Evolutionary conservation across 2,329 filamentous ascomycete genomes (phyloP).

Genomic region (Neonectria sp.): DNA sequence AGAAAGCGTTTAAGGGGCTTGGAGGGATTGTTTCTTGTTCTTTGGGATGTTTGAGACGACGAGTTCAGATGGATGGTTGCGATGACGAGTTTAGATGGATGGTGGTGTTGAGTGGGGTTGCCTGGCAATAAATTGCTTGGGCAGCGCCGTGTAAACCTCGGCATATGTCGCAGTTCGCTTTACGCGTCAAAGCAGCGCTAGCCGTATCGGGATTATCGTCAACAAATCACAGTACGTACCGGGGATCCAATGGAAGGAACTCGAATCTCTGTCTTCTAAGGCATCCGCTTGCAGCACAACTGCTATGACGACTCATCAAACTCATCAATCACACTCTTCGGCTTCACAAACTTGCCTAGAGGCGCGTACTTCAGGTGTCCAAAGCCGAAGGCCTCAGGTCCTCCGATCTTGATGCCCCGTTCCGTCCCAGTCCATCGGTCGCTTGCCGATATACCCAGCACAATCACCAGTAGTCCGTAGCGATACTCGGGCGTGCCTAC

Average conservation of each 20-base stretch:
- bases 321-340: constrained; percentile 68
- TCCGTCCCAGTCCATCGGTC: constrained; percentile 62
- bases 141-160: not conserved
- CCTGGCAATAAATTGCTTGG: not conserved
- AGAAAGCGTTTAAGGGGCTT: not conserved
- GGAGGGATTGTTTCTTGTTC: not conserved
- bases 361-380: constrained; percentile 63
- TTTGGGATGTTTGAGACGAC: not conserved
- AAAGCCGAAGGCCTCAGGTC: constrained; percentile 64
- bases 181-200: not conserved
- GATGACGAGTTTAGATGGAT: constrained; percentile 5
- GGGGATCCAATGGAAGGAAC: not conserved
- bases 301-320: constrained; percentile 46
- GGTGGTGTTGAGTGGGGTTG: not conserved
- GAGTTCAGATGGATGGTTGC: not conserved
- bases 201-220: not conserved
- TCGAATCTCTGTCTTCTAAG: not conserved
- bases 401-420: constrained; percentile 65
- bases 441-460: constrained; percentile 62
- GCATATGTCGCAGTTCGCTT: not conserved
- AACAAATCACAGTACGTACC: not conserved
- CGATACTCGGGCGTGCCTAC: constrained; percentile 71
- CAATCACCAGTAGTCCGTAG: constrained; percentile 66
- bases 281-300: not conserved
- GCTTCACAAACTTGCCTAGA: constrained; percentile 64